A percentile compares a stretch with the other conserved stretches of the same genome.
Evolutionary conservation across 208 protist species (phyloP).

Genomic region (Naegleria lovaniensis): DNA sequence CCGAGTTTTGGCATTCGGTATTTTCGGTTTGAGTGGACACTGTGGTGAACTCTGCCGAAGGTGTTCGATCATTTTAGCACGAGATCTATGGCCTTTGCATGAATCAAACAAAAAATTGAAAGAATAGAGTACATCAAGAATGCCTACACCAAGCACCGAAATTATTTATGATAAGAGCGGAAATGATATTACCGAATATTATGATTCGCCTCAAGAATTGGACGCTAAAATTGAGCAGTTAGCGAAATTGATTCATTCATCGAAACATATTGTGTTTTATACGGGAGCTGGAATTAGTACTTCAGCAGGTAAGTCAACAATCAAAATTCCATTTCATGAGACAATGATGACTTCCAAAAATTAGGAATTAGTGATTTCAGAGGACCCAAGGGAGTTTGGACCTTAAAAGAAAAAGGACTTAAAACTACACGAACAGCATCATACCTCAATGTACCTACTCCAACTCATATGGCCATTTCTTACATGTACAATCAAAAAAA

Average conservation of each 20-base stretch:
- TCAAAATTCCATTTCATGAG: too few relatives aligned
- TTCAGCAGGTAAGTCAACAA: constrained; percentile 24
- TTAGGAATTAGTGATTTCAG: constrained; percentile 39
- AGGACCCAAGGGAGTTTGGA: constrained; percentile 41
- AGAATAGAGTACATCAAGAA: too few relatives aligned
- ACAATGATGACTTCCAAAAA: too few relatives aligned
- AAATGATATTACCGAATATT: not conserved
- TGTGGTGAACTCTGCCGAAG: too few relatives aligned
- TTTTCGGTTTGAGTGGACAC: too few relatives aligned
- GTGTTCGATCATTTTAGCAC: too few relatives aligned
- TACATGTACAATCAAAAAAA: constrained; percentile 1
- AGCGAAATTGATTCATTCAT: not conserved
- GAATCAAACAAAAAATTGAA: too few relatives aligned
- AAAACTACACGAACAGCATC: not conserved
- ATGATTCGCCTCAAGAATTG: not conserved
- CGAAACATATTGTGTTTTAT: constrained; percentile 35
- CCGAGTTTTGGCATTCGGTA: too few relatives aligned
- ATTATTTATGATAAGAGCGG: not conserved
- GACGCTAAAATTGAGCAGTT: constrained; percentile 29
- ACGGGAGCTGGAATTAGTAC: constrained; percentile 45
- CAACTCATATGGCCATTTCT: constrained; percentile 43
- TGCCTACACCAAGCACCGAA: too few relatives aligned
- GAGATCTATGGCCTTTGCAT: too few relatives aligned
- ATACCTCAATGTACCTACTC: constrained; percentile 27
- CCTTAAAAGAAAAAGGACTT: constrained; percentile 27